phyloP scores from a whole-genome alignment of 2,329 filamentous ascomycete genomes.

The Ophiosphaerella korrae region DNA sequence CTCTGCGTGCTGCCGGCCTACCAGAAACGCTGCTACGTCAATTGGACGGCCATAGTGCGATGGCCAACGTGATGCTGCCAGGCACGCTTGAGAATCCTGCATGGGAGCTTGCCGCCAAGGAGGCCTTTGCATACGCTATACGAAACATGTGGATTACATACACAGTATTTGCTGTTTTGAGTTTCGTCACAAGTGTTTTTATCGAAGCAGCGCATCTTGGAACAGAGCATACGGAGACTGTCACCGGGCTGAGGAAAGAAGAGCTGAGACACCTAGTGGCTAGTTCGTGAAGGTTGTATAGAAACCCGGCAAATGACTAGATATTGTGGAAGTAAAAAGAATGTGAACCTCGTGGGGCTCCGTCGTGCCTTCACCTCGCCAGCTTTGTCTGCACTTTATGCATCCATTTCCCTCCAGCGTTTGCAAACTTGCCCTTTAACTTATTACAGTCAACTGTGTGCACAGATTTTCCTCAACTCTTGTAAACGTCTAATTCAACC shows the following conservation, averaged over 20 bases:
- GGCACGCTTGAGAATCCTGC: conserved; percentile 52
- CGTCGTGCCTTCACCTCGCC: no score
- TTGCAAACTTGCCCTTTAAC: no score
- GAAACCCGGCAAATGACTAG: no score
- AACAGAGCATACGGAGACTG: conserved; percentile 53
- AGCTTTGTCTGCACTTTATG: no score
- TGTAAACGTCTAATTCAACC: neutral
- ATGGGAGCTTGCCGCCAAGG: conserved; percentile 51
- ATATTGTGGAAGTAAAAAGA: no score
- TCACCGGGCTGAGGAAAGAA: conserved; percentile 50
- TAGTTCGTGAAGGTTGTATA: neutral
- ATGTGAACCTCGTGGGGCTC: no score
- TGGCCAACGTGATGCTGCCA: conserved; percentile 64
- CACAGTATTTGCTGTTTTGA: conserved; percentile 46
- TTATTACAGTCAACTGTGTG: no score
- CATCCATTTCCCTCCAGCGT: no score
- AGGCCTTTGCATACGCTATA: conserved; percentile 51
- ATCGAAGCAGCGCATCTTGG: conserved; percentile 48
- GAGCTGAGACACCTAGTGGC: conserved; percentile 4
- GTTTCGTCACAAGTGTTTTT: conserved; percentile 47
- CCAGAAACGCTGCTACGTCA: conserved; percentile 54
- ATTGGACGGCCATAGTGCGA: conserved; percentile 63
- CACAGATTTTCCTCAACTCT: no score
- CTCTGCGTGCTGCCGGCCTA: conserved; percentile 55
- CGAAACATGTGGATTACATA: conserved; percentile 58